Evolutionary conservation across 371 early-diverging fungal species (phyloP).

Genomic region (Mucor irregularis): DNA sequence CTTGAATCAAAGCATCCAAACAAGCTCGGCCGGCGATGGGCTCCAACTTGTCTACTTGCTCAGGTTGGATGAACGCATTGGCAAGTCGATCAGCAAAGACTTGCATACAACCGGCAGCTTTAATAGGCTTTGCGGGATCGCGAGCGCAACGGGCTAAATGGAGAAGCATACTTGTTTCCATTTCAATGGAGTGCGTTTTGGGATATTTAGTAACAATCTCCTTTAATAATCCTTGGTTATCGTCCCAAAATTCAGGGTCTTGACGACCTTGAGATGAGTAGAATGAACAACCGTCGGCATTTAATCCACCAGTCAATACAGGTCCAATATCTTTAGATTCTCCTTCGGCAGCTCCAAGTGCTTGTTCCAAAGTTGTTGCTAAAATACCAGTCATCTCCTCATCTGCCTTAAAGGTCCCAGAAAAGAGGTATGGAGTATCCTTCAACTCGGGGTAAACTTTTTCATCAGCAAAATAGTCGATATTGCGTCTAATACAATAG

Average conservation of each 20-base stretch:
- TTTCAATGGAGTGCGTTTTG: conserved; percentile 76
- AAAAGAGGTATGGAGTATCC: conserved; percentile 67
- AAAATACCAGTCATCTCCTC: conserved; percentile 52
- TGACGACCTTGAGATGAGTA: conserved; percentile 88
- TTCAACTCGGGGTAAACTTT: conserved; percentile 27
- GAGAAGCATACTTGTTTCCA: conserved; percentile 89
- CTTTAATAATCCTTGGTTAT: conserved; percentile 67
- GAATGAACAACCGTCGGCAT: conserved; percentile 89
- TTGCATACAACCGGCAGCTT: conserved; percentile 83
- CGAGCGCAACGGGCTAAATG: conserved; percentile 72
- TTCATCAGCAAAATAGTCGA: conserved; percentile 66
- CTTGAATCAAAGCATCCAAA: conserved; percentile 70
- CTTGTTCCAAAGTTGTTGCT: conserved; percentile 30
- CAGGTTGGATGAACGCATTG: conserved; percentile 75
- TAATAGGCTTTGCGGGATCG: conserved; percentile 51
- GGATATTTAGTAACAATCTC: conserved; percentile 56
- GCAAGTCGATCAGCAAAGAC: conserved; percentile 81
- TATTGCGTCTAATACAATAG: conserved; percentile 76
- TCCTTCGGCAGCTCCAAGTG: conserved; percentile 27
- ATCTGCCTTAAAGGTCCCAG: conserved; percentile 67
- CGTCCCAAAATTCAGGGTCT: conserved; percentile 79
- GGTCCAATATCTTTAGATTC: conserved; percentile 38
- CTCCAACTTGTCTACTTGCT: conserved; percentile 61
- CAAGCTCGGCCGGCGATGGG: conserved; percentile 68
- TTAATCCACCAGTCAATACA: conserved; percentile 72